phyloP scores from a whole-genome alignment of 371 early-diverging fungal species.

The Rhizopus stolonifer region DNA sequence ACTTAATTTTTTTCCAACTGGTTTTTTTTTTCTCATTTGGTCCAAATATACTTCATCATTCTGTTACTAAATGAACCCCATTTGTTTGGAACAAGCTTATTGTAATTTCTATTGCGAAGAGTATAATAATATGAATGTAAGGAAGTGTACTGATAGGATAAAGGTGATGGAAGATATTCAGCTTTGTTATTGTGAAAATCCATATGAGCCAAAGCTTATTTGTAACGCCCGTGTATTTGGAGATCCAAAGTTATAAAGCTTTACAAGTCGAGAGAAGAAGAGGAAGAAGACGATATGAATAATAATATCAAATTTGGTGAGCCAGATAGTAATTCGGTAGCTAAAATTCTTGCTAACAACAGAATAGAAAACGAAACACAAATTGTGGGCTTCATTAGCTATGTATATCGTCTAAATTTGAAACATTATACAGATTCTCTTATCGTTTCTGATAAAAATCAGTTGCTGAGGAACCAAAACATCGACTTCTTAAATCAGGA shows the following conservation, averaged over 20 bases:
- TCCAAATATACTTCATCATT: background rate
- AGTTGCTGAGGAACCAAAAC: no score
- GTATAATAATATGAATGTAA: background rate
- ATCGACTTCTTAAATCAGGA: no score
- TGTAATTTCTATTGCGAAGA: conserved; percentile 1
- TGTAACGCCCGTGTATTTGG: conserved; percentile 2
- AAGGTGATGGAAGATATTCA: background rate
- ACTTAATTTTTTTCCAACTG: no score
- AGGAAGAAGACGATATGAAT: conserved; percentile 1
- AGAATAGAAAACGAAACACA: background rate
- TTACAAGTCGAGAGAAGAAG: conserved; percentile 1
- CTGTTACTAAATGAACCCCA: background rate
- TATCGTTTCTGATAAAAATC: no score
- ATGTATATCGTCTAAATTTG: no score
- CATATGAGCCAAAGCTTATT: background rate
- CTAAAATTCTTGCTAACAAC: background rate
- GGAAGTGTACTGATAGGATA: background rate
- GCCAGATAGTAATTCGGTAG: background rate
- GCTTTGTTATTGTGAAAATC: conserved; percentile 1
- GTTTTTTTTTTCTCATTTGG: background rate
- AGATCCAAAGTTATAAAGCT: background rate
- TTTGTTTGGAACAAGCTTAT: background rate
- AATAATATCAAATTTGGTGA: background rate
- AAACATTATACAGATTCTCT: no score
- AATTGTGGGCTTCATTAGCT: no score